Base-by-base conservation (phyloP, 1,284 basidiomycete species). In the Uromyces viciae-fabae region DNA sequence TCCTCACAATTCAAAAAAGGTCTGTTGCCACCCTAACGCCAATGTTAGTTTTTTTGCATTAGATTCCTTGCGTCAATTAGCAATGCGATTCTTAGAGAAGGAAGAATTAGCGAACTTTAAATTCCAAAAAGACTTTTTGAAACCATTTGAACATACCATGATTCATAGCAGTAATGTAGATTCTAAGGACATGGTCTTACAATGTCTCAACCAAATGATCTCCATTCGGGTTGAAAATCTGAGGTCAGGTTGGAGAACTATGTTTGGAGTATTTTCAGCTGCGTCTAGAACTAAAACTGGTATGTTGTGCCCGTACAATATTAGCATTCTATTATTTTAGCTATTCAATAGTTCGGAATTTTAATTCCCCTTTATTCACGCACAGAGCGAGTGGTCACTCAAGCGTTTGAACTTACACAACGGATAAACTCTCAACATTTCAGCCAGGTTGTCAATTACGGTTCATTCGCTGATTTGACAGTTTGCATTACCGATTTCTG, bases 171-270 rank as follows among this genome's bases (percentile, higher is more conserved):
- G 91, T 82, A 97, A 98, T 86, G 91, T 94, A 3, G 96, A 98
- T 84, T 91, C 97, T 60, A 91, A 96, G 81, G 97, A 99, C 85
- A 94, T 99, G 94, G 96, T 96, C 84, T 87, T 99, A 78, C 95
- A 98, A 90, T 99, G 97, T 86, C 89, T 99, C 66, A 94, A 98
- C 86, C 98, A 99, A 88, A 99, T 99, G 97, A 92, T 99, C 78
- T 95, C 97, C 88, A 93, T 94, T 17, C 90, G 94, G 46, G 94
- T 93, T 2, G 91, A 94, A 83, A 99, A 99, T 85, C 91, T 99
- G 87, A 91, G 97, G 40, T 99, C 97, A 0, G 97, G 98, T 31
- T 99, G 97, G 97, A 89, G 95, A 83, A 99, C 98, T 0, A 97
- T 99, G 93, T 98, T 99, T 86, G 93, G 94, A 42, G 96, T 98